Evolutionary conservation across 371 early-diverging fungal genomes (phyloP), one percentile per base, ranked within the genome.

Genomic region (Haplosporangium sp.): DNA sequence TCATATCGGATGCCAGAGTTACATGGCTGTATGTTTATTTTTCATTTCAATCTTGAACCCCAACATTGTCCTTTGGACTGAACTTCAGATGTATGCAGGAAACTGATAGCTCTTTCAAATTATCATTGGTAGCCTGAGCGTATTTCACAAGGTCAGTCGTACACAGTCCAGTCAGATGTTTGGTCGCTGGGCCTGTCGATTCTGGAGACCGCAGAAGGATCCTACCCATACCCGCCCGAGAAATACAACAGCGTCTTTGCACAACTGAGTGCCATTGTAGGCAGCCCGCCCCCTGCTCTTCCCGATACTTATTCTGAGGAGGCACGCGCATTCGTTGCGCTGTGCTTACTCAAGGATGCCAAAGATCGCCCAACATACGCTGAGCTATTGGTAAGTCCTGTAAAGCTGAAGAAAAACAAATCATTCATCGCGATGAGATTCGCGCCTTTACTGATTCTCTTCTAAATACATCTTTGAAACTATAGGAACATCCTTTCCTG

Each of bases 111-210:
- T 48, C 58, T 40, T 52, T 58, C 18, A 52, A 16, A 40, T 52
- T 18, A 36, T 23, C 21, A 38, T 23, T 52, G 13, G 45, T 83
- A 93, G 91, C 95, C 95, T 43, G 95, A 95, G 72, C 91, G 95
- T 56, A 94, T 94, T 48, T 87, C 86, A 36, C 82, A 89, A 40
- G 86, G 89, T 6, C 83, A 85, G 29, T 71, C 85, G 6, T 94
- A 94, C 72, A 91, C 92, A 0, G 91, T 92, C 3, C 87, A 91
- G 62, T 92, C 95, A 18, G 95, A 95, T 80, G 90, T 95, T 11
- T 95, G 95, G 95, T 93, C 93, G 36, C 89, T 98, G 41, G 98
- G 99, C 8, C 87, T 98, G 51, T 95, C 99, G 18, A 89, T 98
- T 67, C 87, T 96, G 43, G 99, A 98, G 74, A 87, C 94, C 42